Percentiles rank a stretch among this genome's conserved stretches.
Evolutionary conservation across 352 stramenopile genomes (phyloP).

Genomic region (Globisporangium recalcitrans): DNA sequence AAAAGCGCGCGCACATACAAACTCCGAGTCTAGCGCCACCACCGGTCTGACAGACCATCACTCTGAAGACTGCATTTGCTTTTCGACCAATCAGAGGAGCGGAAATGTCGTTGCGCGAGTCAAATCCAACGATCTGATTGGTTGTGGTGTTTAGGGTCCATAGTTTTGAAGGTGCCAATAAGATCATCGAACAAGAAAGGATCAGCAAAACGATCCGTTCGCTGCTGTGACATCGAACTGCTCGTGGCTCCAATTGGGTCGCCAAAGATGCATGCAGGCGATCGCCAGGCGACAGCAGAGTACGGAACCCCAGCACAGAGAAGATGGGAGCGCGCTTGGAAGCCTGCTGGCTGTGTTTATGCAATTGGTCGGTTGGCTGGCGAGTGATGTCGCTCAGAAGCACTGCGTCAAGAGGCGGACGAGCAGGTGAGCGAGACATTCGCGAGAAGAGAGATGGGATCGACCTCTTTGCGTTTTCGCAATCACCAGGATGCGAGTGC

Average conservation of each 20-base stretch:
- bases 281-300: background rate
- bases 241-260: conserved; percentile 9
- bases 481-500: background rate
- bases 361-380: conserved; percentile 1
- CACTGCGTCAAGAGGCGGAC: background rate
- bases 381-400: background rate
- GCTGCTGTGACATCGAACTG: conserved; percentile 1
- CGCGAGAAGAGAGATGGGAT: conserved; percentile 2
- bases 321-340: conserved; percentile 11
- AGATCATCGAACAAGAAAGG: background rate
- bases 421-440: background rate
- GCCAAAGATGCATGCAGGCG: background rate
- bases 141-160: background rate
- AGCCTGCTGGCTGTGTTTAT: conserved; percentile 2
- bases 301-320: background rate
- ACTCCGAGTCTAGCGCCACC: conserved; percentile 9
- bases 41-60: conserved; percentile 13
- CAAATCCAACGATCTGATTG: background rate
- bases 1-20: conserved; percentile 8
- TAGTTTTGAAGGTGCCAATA: background rate
- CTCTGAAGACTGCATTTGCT: background rate
- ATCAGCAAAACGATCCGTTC: background rate
- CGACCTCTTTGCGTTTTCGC: conserved; percentile 2
- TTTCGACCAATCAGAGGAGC: background rate
- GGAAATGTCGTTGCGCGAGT: background rate